Evolutionary conservation across 1,284 basidiomycete genomes (phyloP).

Genomic region (Naganishia albida): DNA sequence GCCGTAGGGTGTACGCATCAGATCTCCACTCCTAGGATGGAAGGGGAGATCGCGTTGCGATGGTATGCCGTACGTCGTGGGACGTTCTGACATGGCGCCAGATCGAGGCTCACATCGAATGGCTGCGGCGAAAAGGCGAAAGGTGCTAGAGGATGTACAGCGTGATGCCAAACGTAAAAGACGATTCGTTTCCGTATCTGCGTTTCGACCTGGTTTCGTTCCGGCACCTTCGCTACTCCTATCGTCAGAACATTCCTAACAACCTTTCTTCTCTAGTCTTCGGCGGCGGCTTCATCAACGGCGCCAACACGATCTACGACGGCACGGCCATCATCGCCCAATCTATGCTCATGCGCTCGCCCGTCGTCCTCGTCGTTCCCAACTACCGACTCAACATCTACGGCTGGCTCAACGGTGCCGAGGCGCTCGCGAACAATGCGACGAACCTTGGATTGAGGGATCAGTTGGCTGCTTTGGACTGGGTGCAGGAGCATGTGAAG

Average conservation of each 20-base stretch:
- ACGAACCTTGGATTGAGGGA: constrained; percentile 54
- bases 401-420: constrained; percentile 53
- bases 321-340: constrained; percentile 36
- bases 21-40: too few species aligned
- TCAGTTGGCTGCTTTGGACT: constrained; percentile 56
- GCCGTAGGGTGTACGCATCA: neutral
- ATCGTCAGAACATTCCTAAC: neutral
- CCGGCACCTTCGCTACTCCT: too few species aligned
- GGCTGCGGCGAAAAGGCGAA: too few species aligned
- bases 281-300: constrained; percentile 48
- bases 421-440: constrained; percentile 44
- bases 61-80: too few species aligned
- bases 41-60: too few species aligned
- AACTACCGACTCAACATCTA: constrained; percentile 57
- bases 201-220: too few species aligned
- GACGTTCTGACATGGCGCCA: too few species aligned
- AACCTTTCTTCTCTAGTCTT: constrained; percentile 31
- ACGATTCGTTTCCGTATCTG: too few species aligned
- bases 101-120: too few species aligned
- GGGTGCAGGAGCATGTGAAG: constrained; percentile 57
- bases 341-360: constrained; percentile 39
- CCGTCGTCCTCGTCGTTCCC: constrained; percentile 54
- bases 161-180: too few species aligned
- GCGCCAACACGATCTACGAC: constrained; percentile 38
- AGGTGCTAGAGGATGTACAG: too few species aligned